Percentiles rank a stretch among this genome's conserved stretches.
phyloP scores from a whole-genome alignment of 2,329 filamentous ascomycete species.

The Penicillium paneum region DNA sequence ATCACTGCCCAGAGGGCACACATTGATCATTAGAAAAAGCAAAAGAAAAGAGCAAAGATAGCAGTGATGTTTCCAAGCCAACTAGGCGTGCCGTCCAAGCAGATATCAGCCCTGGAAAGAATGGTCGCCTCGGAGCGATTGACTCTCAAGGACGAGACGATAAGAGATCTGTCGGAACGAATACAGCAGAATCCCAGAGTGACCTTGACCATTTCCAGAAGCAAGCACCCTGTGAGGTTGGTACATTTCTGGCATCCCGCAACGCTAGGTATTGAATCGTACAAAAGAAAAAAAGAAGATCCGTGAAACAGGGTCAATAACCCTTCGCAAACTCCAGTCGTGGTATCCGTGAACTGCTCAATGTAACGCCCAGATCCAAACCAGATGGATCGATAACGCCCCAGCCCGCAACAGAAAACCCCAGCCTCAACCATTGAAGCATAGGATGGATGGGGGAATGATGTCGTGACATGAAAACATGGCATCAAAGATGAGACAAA shows the following conservation, averaged over 20 bases:
- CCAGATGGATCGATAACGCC: conserved; percentile 2
- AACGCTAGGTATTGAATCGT: conserved; percentile 17
- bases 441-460: conserved; percentile 3
- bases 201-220: conserved; percentile 2
- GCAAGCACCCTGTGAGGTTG: conserved; percentile 8
- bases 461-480: conserved; percentile 21
- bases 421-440: conserved; percentile 15
- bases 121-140: neutral
- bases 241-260: conserved; percentile 22
- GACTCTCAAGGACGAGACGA: neutral
- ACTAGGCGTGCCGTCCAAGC: neutral
- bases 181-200: neutral
- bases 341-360: conserved; percentile 10
- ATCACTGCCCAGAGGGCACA: conserved; percentile 7
- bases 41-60: neutral
- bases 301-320: conserved; percentile 17
- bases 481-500: conserved; percentile 18
- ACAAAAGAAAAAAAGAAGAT: conserved; percentile 21
- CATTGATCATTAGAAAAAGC: conserved; percentile 3
- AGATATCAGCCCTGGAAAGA: neutral
- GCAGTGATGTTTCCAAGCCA: neutral
- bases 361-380: conserved; percentile 4
- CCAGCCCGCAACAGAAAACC: conserved; percentile 6
- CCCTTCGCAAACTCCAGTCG: conserved; percentile 23
- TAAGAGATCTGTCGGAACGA: neutral